Evolutionary conservation across 192 early-diverging fungal genomes (phyloP).

Genomic region (Diversispora eburnea): DNA sequence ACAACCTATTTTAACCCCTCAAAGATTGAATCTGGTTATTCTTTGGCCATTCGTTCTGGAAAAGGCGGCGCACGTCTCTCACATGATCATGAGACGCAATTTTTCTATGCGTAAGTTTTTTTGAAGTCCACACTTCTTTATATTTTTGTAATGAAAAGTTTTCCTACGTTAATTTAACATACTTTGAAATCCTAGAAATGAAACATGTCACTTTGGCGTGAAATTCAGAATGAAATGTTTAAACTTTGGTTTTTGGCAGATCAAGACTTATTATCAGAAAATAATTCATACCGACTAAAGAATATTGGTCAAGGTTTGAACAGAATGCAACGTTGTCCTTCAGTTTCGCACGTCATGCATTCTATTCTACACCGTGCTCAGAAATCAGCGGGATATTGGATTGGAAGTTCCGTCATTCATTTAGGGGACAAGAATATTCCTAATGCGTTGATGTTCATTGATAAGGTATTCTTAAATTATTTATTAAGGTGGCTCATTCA

Average conservation of each 20-base stretch:
- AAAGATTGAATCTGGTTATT: constrained; percentile 54
- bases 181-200: constrained; percentile 39
- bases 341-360: constrained; percentile 83
- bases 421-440: constrained; percentile 97
- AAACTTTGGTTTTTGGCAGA: constrained; percentile 92
- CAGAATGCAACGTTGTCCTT: constrained; percentile 86
- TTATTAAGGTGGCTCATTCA: background rate
- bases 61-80: constrained; percentile 81
- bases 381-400: constrained; percentile 79
- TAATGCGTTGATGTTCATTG: constrained; percentile 96
- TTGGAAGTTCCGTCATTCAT: constrained; percentile 95
- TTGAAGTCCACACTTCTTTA: background rate
- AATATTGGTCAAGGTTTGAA: constrained; percentile 98
- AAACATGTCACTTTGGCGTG: constrained; percentile 92
- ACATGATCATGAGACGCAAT: constrained; percentile 92
- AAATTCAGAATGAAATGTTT: constrained; percentile 97
- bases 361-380: constrained; percentile 86
- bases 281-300: constrained; percentile 79
- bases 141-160: background rate
- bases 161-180: no score
- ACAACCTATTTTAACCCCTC: constrained; percentile 66
- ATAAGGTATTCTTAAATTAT: constrained; percentile 53
- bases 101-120: constrained; percentile 66
- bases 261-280: constrained; percentile 67
- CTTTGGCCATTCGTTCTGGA: constrained; percentile 82